phyloP scores from a whole-genome alignment of 768 basidiomycete genomes.

The Amyloporia xantha region DNA sequence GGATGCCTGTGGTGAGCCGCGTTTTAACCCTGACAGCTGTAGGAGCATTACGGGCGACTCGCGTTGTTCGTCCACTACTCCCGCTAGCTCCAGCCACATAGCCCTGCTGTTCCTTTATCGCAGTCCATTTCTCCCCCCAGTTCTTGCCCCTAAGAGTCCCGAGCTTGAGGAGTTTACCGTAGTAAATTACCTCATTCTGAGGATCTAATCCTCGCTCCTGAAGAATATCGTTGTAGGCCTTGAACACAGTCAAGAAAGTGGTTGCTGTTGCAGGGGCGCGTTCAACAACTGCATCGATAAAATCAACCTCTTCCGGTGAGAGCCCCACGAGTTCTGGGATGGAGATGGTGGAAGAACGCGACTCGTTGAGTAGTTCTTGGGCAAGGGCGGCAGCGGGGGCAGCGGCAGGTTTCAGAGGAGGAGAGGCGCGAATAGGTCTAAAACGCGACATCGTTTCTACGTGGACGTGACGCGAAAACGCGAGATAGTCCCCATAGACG shows the following conservation, averaged over 20 bases:
- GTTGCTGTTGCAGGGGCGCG: slow-evolving; percentile 64
- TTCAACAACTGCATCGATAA: slow-evolving; percentile 69
- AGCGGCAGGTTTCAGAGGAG: slow-evolving; percentile 20
- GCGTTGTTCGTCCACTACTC: slow-evolving; percentile 9
- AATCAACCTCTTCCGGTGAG: slow-evolving; percentile 46
- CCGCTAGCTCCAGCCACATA: slow-evolving; percentile 22
- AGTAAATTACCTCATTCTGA: slow-evolving; percentile 71
- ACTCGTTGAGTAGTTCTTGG: slow-evolving; percentile 13
- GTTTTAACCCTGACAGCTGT: slow-evolving; percentile 18
- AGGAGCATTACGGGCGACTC: slow-evolving; percentile 13
- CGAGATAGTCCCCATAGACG: not conserved
- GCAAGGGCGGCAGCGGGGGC: slow-evolving; percentile 9
- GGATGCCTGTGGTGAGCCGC: slow-evolving; percentile 13
- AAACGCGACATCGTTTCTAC: slow-evolving; percentile 30
- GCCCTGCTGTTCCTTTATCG: slow-evolving; percentile 53
- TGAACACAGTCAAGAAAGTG: slow-evolving; percentile 76
- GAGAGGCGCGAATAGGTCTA: slow-evolving; percentile 27
- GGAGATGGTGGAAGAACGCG: slow-evolving; percentile 19
- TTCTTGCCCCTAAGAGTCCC: slow-evolving; percentile 73
- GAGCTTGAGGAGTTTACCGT: slow-evolving; percentile 76
- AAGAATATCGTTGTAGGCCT: slow-evolving; percentile 77
- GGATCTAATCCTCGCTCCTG: slow-evolving; percentile 70
- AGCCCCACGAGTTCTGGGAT: slow-evolving; percentile 27
- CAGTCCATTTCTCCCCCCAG: slow-evolving; percentile 80
- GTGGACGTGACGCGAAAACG: not conserved